Evolutionary conservation across 228 moss, liverwort and hornwort species (phyloP).

Genomic region (Sphagnum magellanicum): DNA sequence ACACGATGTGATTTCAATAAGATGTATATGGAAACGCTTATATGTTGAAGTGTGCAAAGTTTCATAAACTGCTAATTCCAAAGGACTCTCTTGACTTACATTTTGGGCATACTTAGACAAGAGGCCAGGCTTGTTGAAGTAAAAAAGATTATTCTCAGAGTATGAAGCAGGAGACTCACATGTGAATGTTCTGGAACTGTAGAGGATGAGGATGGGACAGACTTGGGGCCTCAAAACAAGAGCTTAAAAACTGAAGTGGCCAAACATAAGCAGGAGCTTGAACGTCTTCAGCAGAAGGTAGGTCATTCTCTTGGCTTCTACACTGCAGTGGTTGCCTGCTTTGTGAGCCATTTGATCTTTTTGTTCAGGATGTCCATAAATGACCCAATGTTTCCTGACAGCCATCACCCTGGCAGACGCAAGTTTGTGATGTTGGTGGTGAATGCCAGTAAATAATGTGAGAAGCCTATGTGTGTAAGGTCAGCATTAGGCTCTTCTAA

Average conservation of each 20-base stretch:
- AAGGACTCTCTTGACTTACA: too few relatives aligned
- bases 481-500: not conserved
- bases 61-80: too few relatives aligned
- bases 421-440: not conserved
- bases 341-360: not conserved
- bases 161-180: not conserved
- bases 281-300: conserved; percentile 61
- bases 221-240: conserved; percentile 38
- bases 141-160: not conserved
- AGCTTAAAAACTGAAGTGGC: conserved; percentile 44
- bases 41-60: too few relatives aligned
- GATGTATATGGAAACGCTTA: too few relatives aligned
- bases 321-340: not conserved
- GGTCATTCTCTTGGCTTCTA: not conserved
- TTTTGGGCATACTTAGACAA: not conserved
- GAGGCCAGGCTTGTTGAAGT: not conserved
- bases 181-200: not conserved
- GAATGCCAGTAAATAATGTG: not conserved
- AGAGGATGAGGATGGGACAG: conserved; percentile 23
- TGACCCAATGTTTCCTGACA: not conserved
- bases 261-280: conserved; percentile 67
- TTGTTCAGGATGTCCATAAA: not conserved
- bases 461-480: not conserved
- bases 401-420: not conserved
- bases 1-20: too few relatives aligned